Evolutionary conservation across 768 basidiomycete species (phyloP), one percentile per base, ranked within the genome.

Genomic region (Suillus occidentalis): DNA sequence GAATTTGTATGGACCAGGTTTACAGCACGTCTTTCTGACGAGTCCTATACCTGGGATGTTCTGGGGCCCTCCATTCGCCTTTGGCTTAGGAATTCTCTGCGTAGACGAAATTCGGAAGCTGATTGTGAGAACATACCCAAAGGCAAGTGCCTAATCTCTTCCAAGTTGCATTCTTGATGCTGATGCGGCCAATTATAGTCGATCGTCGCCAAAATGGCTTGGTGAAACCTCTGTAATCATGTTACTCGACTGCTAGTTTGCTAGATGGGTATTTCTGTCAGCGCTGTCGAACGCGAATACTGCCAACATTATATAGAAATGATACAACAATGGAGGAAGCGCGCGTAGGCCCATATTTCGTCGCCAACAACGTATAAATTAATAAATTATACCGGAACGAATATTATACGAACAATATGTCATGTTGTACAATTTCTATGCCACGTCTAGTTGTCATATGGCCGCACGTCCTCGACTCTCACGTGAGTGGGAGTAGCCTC

Each of bases 61-160:
- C 70, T 84, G 83, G 83, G 76, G 81, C 16, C 72, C 82, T 36
- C 83, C 83, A 2, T 80, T 84, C 62, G 75, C 72, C 2, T 82
- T 84, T 43, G 83, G 80, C 2, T 52, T 79, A 14, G 81, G 69
- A 1, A 72, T 84, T 6, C 67, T 84, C 61, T 70, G 69, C 6
- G 67, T 83, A 53, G 83, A 84, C 60, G 83, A 84, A 66, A 63
- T 77, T 1, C 75, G 83, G 31, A 84, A 84, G 69, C 65, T 82
- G 58, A 65, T 83, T 14, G 82, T 82, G 39, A 73, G 82, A 65
- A 74, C 77, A 4, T 78, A 82, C 50, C 81, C 82, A 12, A 78
- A 80, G 64, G 82, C 81, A 58, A 69, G 72, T 66, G 2, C 8
- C 4, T n/a, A n/a, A 53, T 2, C 36, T 7, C 12, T 12, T 47